Conservation (phyloP, 1,284 basidiomycete genomes). For the Gomphus bonarii region DNA sequence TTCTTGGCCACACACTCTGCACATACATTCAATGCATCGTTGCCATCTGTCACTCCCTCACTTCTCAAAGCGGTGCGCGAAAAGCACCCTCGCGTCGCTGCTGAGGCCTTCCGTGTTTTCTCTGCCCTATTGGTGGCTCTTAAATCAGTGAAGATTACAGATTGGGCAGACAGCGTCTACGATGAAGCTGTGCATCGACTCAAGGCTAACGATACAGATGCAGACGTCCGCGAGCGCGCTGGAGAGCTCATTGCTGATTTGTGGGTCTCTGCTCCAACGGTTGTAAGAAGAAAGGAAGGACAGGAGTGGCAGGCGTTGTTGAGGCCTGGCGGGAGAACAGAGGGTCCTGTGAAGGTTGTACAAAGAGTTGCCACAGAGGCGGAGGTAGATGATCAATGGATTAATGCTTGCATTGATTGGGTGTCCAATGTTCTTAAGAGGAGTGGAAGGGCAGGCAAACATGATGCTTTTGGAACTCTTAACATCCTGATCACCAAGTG, state of each 20-base stretch:
- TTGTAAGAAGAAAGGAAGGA: constrained; percentile 45
- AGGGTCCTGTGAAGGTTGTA: constrained; percentile 63
- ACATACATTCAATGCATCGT: constrained; percentile 47
- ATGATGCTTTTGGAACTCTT: constrained; percentile 73
- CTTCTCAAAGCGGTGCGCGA: constrained; percentile 57
- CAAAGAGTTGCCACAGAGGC: constrained; percentile 62
- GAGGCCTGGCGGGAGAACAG: constrained; percentile 61
- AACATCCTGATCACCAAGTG: constrained; percentile 64
- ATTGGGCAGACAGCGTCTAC: constrained; percentile 64
- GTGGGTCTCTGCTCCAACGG: constrained; percentile 78
- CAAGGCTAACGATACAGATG: constrained; percentile 76
- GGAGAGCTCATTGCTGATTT: constrained; percentile 80
- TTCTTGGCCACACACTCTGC: constrained; percentile 80
- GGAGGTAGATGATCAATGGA: constrained; percentile 64
- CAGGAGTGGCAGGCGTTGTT: constrained; percentile 80
- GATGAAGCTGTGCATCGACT: constrained; percentile 64
- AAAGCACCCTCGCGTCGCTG: constrained; percentile 60
- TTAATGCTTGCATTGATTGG: constrained; percentile 71
- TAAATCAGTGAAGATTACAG: constrained; percentile 46
- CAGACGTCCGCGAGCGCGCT: constrained; percentile 79
- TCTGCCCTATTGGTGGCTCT: constrained; percentile 57
- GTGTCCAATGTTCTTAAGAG: constrained; percentile 70
- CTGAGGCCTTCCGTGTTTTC: constrained; percentile 77
- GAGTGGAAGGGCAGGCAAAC: constrained; percentile 71
- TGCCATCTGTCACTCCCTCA: constrained; percentile 60